Conservation (phyloP, 192 early-diverging fungal species). For the Irineochytrium annulatum region DNA sequence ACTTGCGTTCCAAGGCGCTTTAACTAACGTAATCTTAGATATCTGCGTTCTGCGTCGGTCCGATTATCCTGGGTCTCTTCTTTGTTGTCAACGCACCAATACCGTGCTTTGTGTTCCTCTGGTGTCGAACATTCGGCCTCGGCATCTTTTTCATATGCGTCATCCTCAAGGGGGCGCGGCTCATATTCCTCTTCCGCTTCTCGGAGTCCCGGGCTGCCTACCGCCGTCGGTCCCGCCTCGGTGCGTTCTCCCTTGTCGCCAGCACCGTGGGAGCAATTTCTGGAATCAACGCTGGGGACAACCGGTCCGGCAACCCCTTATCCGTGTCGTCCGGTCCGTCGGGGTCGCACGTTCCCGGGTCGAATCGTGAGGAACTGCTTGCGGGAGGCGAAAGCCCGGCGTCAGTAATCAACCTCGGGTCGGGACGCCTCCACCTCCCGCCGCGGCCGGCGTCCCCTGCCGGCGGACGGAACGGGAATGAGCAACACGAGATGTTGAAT, state of each 20-base stretch:
- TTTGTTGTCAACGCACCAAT: not conserved
- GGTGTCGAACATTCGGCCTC: not conserved
- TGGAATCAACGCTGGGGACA: too few relatives aligned
- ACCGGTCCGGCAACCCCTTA: not conserved
- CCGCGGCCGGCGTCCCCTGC: too few relatives aligned
- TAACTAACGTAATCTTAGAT: not conserved
- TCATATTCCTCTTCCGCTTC: not conserved
- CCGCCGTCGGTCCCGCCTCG: not conserved
- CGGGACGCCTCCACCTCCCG: not conserved
- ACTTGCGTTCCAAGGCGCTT: not conserved
- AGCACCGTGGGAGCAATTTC: not conserved
- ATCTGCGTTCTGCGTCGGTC: not conserved
- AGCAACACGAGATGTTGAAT: too few relatives aligned
- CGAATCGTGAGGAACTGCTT: too few relatives aligned
- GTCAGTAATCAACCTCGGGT: not conserved
- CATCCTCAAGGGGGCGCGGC: not conserved
- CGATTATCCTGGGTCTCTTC: not conserved
- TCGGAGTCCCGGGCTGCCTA: not conserved
- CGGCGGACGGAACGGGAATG: too few relatives aligned
- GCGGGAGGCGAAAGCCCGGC: not conserved
- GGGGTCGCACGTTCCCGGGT: not conserved
- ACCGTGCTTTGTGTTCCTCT: not conserved
- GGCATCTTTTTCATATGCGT: not conserved
- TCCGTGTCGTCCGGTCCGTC: not conserved
- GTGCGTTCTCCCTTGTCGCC: not conserved